These are phyloP conservation scores for Carex kokanica DNA, from an alignment of 176 grass and related monocot species.

Conservation along the genomic window DNA sequence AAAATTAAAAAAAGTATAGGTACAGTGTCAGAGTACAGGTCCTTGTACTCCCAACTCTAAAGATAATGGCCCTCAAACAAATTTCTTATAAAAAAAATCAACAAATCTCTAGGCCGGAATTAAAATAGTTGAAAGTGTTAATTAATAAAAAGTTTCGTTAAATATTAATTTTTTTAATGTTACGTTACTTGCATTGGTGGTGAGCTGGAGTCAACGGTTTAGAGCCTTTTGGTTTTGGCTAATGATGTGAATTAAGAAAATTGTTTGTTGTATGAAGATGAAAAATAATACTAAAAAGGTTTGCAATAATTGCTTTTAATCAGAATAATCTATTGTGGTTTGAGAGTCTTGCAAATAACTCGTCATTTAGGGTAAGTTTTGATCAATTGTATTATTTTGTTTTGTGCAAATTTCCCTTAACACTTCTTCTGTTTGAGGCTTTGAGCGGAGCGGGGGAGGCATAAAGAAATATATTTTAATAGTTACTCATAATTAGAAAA, in stretches of 20 bases:
- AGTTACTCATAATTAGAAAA: too few relatives aligned
- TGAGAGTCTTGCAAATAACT: neutral
- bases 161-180: neutral
- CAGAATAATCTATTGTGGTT: neutral
- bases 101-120: neutral
- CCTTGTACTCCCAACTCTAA: conserved; percentile 5
- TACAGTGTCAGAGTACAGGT: neutral
- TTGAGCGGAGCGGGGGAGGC: too few relatives aligned
- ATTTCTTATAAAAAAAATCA: neutral
- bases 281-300: neutral
- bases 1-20: neutral
- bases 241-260: neutral
- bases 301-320: too few relatives aligned
- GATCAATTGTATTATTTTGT: neutral
- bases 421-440: too few relatives aligned
- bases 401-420: too few relatives aligned
- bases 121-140: neutral
- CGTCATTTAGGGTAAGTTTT: neutral
- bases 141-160: neutral
- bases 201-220: neutral
- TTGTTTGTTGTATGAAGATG: neutral
- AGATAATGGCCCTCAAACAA: conserved; percentile 11
- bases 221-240: neutral
- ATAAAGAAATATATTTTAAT: too few relatives aligned
- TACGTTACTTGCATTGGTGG: neutral